These are phyloP conservation scores for Nicotiana otophora DNA, from an alignment of 257 asterid species.

Conservation along the genomic window DNA sequence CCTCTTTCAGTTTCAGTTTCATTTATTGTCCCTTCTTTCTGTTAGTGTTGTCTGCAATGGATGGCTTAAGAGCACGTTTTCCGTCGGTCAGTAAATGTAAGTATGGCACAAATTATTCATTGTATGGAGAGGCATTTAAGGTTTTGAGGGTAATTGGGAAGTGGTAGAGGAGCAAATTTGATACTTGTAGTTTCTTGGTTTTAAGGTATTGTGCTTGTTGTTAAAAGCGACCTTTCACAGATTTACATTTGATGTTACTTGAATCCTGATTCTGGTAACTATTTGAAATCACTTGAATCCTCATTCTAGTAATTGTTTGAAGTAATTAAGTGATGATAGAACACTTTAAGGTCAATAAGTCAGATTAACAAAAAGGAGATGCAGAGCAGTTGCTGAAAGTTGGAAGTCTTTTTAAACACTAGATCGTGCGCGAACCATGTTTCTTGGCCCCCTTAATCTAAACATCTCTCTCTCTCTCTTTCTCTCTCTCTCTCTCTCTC, in stretches of 20 bases:
- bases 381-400: neutral
- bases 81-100: conserved; percentile 31
- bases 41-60: conserved; percentile 43
- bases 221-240: neutral
- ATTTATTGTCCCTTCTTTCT: neutral
- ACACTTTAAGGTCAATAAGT: neutral
- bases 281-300: neutral
- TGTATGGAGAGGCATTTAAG: neutral
- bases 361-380: neutral
- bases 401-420: neutral
- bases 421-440: neutral
- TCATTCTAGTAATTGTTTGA: neutral
- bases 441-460: neutral
- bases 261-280: neutral
- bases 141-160: neutral
- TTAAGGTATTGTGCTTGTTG: neutral
- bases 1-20: neutral
- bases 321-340: conserved; percentile 1
- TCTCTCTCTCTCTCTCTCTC: neutral
- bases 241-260: neutral
- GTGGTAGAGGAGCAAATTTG: neutral
- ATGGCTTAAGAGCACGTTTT: conserved; percentile 36
- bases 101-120: neutral
- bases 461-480: neutral
- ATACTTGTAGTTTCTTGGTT: neutral